Conservation (phyloP, 345 rosid genomes). For the Litchi chinensis region DNA sequence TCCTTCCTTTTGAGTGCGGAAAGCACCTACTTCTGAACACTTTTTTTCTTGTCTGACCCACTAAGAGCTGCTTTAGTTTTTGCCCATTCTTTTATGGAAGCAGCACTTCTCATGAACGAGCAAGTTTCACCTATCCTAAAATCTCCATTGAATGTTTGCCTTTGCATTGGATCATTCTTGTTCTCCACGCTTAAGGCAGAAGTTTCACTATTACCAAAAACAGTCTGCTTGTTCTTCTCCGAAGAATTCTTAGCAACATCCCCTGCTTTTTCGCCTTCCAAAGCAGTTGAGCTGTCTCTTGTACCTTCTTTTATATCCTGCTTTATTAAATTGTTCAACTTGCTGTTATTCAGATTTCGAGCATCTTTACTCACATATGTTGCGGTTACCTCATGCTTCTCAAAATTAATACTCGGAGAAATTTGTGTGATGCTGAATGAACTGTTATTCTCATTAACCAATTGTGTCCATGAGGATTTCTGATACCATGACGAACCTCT, state of each 20-base stretch:
- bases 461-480: conserved; percentile 80
- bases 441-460: conserved; percentile 48
- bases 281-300: conserved; percentile 8
- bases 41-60: conserved; percentile 52
- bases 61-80: conserved; percentile 62
- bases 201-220: conserved; percentile 19
- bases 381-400: conserved; percentile 26
- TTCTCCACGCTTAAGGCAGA: conserved; percentile 26
- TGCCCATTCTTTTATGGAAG: conserved; percentile 79
- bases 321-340: conserved; percentile 23
- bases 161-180: conserved; percentile 22
- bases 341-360: conserved; percentile 15
- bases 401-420: conserved; percentile 43
- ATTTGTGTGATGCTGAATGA: conserved; percentile 71
- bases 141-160: conserved; percentile 14
- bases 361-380: conserved; percentile 16
- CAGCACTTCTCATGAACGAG: conserved; percentile 67
- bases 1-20: background rate
- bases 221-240: conserved; percentile 23
- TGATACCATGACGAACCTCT: conserved; percentile 82
- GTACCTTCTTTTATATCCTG: conserved; percentile 13
- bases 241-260: conserved; percentile 20
- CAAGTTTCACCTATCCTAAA: conserved; percentile 53
- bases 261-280: conserved; percentile 12
- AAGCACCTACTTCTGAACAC: conserved; percentile 23